Evolutionary conservation across 2,329 filamentous ascomycete genomes (phyloP).

Genomic region (Exophiala bonariae): DNA sequence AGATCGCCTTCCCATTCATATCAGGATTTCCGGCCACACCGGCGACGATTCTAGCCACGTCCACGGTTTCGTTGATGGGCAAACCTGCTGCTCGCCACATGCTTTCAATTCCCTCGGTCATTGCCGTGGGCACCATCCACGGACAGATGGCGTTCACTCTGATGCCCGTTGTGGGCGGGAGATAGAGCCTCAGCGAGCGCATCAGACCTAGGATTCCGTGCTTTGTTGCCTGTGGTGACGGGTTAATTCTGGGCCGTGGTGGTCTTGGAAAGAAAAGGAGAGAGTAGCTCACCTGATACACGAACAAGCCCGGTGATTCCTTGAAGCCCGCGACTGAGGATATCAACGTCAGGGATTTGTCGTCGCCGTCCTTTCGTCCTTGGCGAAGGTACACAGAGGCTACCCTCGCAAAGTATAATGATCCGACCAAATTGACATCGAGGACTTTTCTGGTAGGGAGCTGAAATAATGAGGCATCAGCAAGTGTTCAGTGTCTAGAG

Average conservation of each 20-base stretch:
- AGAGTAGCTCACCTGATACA: constrained; percentile 38
- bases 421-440: constrained; percentile 50
- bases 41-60: constrained; percentile 41
- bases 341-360: constrained; percentile 44
- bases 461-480: not conserved
- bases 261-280: not conserved
- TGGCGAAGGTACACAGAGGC: constrained; percentile 52
- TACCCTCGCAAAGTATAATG: constrained; percentile 48
- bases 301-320: constrained; percentile 47
- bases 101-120: constrained; percentile 37
- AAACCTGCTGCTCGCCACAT: constrained; percentile 39
- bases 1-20: constrained; percentile 42
- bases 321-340: constrained; percentile 51
- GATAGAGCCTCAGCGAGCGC: constrained; percentile 42
- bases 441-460: constrained; percentile 37
- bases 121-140: constrained; percentile 42
- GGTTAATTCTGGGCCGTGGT: not conserved
- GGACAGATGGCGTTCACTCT: constrained; percentile 43
- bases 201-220: constrained; percentile 52
- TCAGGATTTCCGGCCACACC: constrained; percentile 35
- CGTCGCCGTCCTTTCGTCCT: constrained; percentile 31
- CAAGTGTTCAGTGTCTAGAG: too few relatives aligned
- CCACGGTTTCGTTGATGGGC: constrained; percentile 38
- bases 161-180: constrained; percentile 33
- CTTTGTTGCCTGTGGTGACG: constrained; percentile 37